Conservation (phyloP, 257 asterid species). For the Echium plantagineum region DNA sequence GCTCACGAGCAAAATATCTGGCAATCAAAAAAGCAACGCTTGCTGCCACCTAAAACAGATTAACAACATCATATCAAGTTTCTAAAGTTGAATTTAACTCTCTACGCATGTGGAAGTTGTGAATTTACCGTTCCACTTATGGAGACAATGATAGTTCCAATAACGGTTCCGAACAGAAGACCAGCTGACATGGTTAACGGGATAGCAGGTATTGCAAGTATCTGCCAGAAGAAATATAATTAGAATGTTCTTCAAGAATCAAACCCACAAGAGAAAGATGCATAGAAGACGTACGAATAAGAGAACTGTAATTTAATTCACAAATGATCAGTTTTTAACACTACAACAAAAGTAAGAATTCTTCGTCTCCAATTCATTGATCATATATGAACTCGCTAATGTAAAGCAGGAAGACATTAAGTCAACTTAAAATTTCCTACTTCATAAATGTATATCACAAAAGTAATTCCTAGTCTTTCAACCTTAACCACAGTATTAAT, state of each 20-base stretch:
- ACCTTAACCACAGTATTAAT: conserved; percentile 47
- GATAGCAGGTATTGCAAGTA: conserved; percentile 89
- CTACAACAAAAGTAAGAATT: too few species aligned
- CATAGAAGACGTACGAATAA: too few species aligned
- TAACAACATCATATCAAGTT: conserved; percentile 11
- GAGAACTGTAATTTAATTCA: too few species aligned
- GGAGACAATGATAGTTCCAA: conserved; percentile 80
- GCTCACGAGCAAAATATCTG: conserved; percentile 96
- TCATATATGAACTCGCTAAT: too few species aligned
- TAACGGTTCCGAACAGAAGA: conserved; percentile 71
- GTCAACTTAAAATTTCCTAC: too few species aligned
- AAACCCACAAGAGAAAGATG: background rate
- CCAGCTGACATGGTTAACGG: conserved; percentile 97
- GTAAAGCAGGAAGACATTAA: too few species aligned
- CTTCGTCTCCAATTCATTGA: too few species aligned
- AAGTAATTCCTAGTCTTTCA: too few species aligned
- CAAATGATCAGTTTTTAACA: too few species aligned
- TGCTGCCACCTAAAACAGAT: conserved; percentile 68
- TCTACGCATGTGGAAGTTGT: conserved; percentile 7
- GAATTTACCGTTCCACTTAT: conserved; percentile 83
- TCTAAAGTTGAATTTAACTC: conserved; percentile 1
- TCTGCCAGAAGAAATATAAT: conserved; percentile 29
- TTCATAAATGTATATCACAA: too few species aligned
- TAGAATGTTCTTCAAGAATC: background rate
- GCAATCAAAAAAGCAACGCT: conserved; percentile 84